phyloP scores from a whole-genome alignment of 192 early-diverging fungal genomes.

The Spizellomyces punctatus region DNA sequence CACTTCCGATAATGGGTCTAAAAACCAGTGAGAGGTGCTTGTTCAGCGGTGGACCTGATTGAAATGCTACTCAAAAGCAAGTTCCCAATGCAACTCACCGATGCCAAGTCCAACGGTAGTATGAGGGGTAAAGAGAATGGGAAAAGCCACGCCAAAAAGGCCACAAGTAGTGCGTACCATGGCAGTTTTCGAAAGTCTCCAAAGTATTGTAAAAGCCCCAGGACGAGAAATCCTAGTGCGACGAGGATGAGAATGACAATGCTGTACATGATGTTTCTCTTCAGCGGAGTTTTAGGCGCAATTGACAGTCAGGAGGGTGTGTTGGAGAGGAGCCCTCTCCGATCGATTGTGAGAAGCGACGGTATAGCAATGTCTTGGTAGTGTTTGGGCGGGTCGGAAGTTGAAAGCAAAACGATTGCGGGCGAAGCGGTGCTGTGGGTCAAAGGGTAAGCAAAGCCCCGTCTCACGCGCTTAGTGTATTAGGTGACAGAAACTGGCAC shows the following conservation, averaged over 20 bases:
- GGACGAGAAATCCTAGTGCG: constrained; percentile 58
- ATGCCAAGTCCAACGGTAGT: constrained; percentile 84
- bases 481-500: too few relatives aligned
- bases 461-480: too few relatives aligned
- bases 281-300: too few relatives aligned
- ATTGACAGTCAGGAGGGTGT: too few relatives aligned
- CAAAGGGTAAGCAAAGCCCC: too few relatives aligned
- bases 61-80: neutral
- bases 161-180: constrained; percentile 82
- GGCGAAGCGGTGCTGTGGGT: too few relatives aligned
- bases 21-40: neutral
- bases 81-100: constrained; percentile 18
- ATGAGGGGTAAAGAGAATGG: constrained; percentile 91
- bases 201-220: constrained; percentile 72
- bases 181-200: constrained; percentile 71
- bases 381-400: too few relatives aligned
- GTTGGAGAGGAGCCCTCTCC: too few relatives aligned
- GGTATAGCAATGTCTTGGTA: too few relatives aligned
- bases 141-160: constrained; percentile 83
- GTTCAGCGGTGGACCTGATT: neutral
- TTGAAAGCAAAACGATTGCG: too few relatives aligned
- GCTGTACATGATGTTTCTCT: neutral
- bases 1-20: constrained; percentile 75
- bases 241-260: constrained; percentile 34
- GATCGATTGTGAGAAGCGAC: too few relatives aligned